Percentiles rank a stretch among this genome's conserved stretches.
These are phyloP conservation scores for Globisporangium radiosum DNA, from an alignment of 352 stramenopile species.

Conservation along the genomic window DNA sequence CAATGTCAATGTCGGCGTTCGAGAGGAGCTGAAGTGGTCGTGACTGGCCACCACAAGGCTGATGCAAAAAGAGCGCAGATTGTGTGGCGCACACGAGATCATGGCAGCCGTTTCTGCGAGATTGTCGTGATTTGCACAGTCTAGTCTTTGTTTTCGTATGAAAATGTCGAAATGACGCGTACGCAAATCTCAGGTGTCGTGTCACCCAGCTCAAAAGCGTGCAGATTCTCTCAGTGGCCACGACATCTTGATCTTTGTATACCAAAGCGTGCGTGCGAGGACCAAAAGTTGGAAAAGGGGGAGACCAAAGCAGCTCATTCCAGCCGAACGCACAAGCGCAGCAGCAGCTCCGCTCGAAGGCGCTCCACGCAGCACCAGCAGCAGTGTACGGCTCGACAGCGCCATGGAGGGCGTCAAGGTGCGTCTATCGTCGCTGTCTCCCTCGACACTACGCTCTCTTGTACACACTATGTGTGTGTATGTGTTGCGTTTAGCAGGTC, in stretches of 20 bases:
- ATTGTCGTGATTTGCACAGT: too few species aligned
- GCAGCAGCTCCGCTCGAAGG: too few species aligned
- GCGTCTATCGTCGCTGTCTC: neutral
- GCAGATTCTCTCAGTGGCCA: neutral
- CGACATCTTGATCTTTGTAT: neutral
- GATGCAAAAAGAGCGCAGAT: too few species aligned
- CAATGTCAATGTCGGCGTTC: neutral
- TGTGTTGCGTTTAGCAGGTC: too few species aligned
- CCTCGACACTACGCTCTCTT: too few species aligned
- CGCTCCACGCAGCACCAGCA: neutral
- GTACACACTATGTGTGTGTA: too few species aligned
- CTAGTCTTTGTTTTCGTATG: neutral
- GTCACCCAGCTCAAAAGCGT: constrained; percentile 2
- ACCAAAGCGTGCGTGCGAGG: neutral
- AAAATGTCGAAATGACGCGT: too few species aligned
- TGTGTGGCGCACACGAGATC: too few species aligned
- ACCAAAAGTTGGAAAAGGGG: neutral
- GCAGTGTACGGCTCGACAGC: neutral
- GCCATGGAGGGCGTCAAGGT: constrained; percentile 64
- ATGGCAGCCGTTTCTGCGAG: too few species aligned
- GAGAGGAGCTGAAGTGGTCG: too few species aligned
- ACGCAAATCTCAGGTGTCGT: neutral
- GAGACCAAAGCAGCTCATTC: neutral
- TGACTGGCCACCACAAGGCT: too few species aligned
- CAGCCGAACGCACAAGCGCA: neutral